phyloP scores from a whole-genome alignment of 2,329 filamentous ascomycete genomes.

The Exophiala bonariae region DNA sequence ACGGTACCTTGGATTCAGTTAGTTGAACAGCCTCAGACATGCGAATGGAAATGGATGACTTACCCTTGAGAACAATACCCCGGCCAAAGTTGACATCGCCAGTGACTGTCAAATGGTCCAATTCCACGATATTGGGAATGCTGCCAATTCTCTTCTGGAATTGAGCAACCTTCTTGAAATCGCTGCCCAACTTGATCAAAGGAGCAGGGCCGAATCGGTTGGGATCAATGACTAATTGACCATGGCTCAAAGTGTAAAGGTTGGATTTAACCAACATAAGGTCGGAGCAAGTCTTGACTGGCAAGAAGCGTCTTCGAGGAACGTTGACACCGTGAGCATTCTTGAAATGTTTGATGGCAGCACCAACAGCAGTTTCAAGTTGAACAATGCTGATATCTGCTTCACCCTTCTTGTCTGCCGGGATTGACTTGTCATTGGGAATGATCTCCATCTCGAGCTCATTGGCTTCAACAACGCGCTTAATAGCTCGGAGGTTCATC shows the following conservation, averaged over 20 bases:
- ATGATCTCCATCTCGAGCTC: conserved; percentile 99
- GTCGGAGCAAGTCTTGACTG: conserved; percentile 99
- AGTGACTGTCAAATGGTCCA: conserved; percentile 87
- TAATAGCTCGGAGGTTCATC: conserved; percentile 96
- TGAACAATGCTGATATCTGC: conserved; percentile 96
- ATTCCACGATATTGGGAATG: conserved; percentile 52
- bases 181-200: conserved; percentile 95
- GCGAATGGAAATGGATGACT: conserved; percentile 6
- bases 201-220: conserved; percentile 95
- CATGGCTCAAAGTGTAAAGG: conserved; percentile 97
- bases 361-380: conserved; percentile 97
- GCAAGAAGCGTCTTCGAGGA: conserved; percentile 94
- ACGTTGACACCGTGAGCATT: conserved; percentile 99
- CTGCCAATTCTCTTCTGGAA: conserved; percentile 54
- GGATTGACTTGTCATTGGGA: conserved; percentile 97
- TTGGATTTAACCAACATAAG: conserved; percentile 99
- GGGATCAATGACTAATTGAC: conserved; percentile 94
- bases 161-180: conserved; percentile 99
- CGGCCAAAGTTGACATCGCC: conserved; percentile 95
- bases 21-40: neutral
- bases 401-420: conserved; percentile 99
- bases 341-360: conserved; percentile 97
- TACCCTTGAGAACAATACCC: conserved; percentile 89
- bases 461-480: conserved; percentile 97
- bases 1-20: conserved; percentile 61